Conservation (phyloP, 495 filamentous ascomycete genomes). For the Ramalina intermedia region DNA sequence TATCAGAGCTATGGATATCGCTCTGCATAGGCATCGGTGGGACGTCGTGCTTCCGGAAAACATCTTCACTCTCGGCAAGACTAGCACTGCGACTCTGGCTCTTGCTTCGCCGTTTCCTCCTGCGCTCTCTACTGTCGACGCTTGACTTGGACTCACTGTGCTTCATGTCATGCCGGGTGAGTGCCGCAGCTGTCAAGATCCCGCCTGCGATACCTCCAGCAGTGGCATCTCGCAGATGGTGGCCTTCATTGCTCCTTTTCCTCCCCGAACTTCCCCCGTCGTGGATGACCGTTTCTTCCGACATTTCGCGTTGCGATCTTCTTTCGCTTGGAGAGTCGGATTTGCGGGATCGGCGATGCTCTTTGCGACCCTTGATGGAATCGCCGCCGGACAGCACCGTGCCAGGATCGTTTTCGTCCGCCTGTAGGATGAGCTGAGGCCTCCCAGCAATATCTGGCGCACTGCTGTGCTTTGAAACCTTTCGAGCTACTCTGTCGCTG, state of each 20-base stretch:
- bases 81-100: conserved; percentile 41
- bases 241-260: conserved; percentile 44
- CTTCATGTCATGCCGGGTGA: conserved; percentile 49
- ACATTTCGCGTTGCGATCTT: conserved; percentile 25
- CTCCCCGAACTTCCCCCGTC: conserved; percentile 40
- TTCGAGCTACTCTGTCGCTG: conserved; percentile 41
- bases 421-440: conserved; percentile 50
- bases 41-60: conserved; percentile 45
- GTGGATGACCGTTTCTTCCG: conserved; percentile 31
- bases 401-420: conserved; percentile 43
- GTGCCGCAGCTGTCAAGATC: conserved; percentile 46
- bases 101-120: conserved; percentile 30
- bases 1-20: conserved; percentile 65
- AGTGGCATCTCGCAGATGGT: conserved; percentile 36
- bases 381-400: conserved; percentile 43
- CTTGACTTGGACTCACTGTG: conserved; percentile 51
- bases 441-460: conserved; percentile 49
- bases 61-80: conserved; percentile 44
- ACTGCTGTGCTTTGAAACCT: conserved; percentile 54
- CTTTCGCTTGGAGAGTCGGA: conserved; percentile 32
- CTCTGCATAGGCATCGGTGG: conserved; percentile 78
- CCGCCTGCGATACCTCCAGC: conserved; percentile 39
- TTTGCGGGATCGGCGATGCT: conserved; percentile 29
- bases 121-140: conserved; percentile 36
- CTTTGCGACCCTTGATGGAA: conserved; percentile 34